Percentiles rank a stretch among this genome's conserved stretches.
These are phyloP conservation scores for Diospyros lotus DNA, from an alignment of 148 eudicot species.

Conservation along the genomic window DNA sequence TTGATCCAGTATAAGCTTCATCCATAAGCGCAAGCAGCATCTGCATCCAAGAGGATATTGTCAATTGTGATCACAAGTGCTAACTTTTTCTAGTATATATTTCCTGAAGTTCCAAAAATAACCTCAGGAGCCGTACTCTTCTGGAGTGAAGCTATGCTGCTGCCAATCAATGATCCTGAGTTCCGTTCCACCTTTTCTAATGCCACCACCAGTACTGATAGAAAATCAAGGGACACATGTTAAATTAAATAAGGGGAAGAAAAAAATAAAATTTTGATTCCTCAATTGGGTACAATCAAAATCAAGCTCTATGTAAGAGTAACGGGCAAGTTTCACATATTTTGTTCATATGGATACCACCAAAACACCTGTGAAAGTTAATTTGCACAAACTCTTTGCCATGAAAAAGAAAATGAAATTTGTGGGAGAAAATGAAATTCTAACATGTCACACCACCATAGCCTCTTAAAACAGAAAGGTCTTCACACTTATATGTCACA, in stretches of 20 bases:
- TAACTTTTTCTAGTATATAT: neutral
- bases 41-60: conserved; percentile 38
- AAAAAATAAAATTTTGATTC: neutral
- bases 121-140: conserved; percentile 97
- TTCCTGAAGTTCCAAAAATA: conserved; percentile 16
- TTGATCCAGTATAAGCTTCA: conserved; percentile 99
- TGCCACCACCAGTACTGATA: conserved; percentile 84
- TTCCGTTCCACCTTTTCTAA: conserved; percentile 88
- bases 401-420: neutral
- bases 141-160: conserved; percentile 94
- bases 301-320: conserved; percentile 1
- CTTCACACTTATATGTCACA: neutral
- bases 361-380: neutral
- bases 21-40: conserved; percentile 98
- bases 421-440: neutral
- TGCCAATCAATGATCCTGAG: conserved; percentile 87
- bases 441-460: neutral
- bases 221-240: conserved; percentile 3
- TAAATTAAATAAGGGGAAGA: neutral
- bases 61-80: neutral
- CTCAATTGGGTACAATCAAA: neutral
- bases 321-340: neutral
- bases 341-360: neutral
- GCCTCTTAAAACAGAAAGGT: neutral
- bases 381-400: neutral